Conservation (phyloP, 2,329 filamentous ascomycete species). For the Neofusicoccum sp. region DNA sequence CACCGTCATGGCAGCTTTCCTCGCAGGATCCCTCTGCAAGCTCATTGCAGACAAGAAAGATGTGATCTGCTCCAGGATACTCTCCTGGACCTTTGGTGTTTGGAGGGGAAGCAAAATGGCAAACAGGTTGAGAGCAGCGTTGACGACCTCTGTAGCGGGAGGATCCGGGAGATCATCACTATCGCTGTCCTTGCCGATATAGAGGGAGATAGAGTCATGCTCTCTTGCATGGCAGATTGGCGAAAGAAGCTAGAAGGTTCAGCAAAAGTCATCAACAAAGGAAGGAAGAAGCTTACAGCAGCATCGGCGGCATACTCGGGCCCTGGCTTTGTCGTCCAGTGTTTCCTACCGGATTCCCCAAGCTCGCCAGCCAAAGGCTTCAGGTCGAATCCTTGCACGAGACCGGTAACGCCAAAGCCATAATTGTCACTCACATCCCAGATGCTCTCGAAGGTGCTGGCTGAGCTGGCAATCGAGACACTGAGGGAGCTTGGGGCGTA, state of each 20-base stretch:
- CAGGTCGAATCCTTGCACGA: conserved; percentile 75
- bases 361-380: conserved; percentile 64
- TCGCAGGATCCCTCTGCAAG: conserved; percentile 79
- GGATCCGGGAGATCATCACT: conserved; percentile 63
- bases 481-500: conserved; percentile 70
- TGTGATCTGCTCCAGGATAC: conserved; percentile 87
- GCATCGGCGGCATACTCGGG: conserved; percentile 64
- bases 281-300: conserved; percentile 26
- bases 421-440: conserved; percentile 96
- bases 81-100: conserved; percentile 89
- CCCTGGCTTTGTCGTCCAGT: conserved; percentile 55
- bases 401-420: conserved; percentile 86
- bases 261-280: conserved; percentile 9
- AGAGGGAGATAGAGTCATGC: conserved; percentile 82
- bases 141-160: conserved; percentile 88
- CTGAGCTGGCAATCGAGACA: conserved; percentile 84
- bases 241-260: conserved; percentile 35
- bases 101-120: conserved; percentile 88
- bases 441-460: conserved; percentile 85
- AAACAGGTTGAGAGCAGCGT: conserved; percentile 90
- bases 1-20: conserved; percentile 85
- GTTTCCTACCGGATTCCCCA: conserved; percentile 42
- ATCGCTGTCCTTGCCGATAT: conserved; percentile 55
- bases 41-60: conserved; percentile 80
- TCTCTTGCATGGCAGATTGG: conserved; percentile 82